Conservation (phyloP, 1,284 basidiomycete species). For the Fomitopsis schrenkii region DNA sequence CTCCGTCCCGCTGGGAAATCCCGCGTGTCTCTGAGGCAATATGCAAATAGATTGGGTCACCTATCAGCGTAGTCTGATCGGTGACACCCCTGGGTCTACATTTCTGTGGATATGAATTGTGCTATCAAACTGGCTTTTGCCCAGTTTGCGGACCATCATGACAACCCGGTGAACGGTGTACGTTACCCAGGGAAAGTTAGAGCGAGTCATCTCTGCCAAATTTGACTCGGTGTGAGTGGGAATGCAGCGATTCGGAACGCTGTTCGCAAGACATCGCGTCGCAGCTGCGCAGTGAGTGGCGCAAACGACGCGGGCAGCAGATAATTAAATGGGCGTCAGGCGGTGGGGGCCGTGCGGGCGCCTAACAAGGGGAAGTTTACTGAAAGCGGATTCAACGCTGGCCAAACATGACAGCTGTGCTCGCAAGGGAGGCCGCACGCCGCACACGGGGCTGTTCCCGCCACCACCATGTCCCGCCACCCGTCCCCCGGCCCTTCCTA, state of each 20-base stretch:
- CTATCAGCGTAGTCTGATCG: background rate
- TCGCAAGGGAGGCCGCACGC: conserved; percentile 14
- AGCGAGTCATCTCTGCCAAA: background rate
- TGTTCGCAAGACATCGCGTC: background rate
- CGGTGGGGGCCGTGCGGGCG: conserved; percentile 16
- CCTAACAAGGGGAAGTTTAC: conserved; percentile 19
- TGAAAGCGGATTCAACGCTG: conserved; percentile 25
- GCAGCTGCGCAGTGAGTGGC: background rate
- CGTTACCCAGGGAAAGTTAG: background rate
- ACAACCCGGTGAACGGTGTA: background rate
- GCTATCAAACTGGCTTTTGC: background rate
- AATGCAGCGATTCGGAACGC: background rate
- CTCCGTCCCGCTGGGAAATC: background rate
- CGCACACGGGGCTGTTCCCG: conserved; percentile 12
- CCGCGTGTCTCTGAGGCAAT: background rate
- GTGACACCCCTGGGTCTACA: background rate
- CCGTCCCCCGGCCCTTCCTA: conserved; percentile 28
- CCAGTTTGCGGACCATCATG: background rate
- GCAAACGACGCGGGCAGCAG: background rate
- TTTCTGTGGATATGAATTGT: background rate
- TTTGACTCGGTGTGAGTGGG: background rate
- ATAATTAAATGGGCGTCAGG: background rate
- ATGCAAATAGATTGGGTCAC: background rate
- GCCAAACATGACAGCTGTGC: conserved; percentile 22
- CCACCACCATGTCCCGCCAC: conserved; percentile 32